These are phyloP conservation scores for Clohesyomyces aquaticus DNA, from an alignment of 495 filamentous ascomycete genomes.

Conservation along the genomic window DNA sequence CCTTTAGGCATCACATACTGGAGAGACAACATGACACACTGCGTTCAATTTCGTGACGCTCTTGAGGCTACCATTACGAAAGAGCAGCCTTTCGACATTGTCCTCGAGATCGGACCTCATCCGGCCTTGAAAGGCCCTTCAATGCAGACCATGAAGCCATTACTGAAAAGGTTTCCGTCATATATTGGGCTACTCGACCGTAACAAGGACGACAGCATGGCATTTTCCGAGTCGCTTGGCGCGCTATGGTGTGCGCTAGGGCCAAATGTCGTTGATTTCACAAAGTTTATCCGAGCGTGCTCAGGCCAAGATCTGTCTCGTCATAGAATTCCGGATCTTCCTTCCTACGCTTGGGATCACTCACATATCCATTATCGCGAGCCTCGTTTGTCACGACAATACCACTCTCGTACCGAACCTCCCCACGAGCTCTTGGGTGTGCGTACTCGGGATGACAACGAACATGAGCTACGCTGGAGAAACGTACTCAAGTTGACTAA, in stretches of 20 bases:
- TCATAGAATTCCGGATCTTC: not conserved
- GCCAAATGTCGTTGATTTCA: not conserved
- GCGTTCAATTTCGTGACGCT: constrained; percentile 58
- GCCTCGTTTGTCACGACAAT: not conserved
- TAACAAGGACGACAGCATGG: not conserved
- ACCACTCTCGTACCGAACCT: not conserved
- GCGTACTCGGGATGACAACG: not conserved
- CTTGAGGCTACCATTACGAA: constrained; percentile 27
- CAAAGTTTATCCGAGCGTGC: not conserved
- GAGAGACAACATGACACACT: constrained; percentile 18
- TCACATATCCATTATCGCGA: not conserved
- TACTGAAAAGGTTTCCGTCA: not conserved
- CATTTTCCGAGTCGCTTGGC: not conserved
- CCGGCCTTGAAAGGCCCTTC: constrained; percentile 43
- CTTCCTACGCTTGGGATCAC: constrained; percentile 1
- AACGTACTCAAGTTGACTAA: not conserved
- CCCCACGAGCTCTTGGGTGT: not conserved
- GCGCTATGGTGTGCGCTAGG: not conserved
- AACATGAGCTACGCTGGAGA: not conserved
- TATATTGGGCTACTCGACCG: not conserved
- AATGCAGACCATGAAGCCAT: constrained; percentile 24
- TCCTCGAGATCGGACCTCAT: constrained; percentile 47
- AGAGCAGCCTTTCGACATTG: not conserved
- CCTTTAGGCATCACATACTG: constrained; percentile 35
- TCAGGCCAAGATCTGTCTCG: not conserved